Conservation (phyloP, 2,329 filamentous ascomycete genomes). For the Xylaria sp. region DNA sequence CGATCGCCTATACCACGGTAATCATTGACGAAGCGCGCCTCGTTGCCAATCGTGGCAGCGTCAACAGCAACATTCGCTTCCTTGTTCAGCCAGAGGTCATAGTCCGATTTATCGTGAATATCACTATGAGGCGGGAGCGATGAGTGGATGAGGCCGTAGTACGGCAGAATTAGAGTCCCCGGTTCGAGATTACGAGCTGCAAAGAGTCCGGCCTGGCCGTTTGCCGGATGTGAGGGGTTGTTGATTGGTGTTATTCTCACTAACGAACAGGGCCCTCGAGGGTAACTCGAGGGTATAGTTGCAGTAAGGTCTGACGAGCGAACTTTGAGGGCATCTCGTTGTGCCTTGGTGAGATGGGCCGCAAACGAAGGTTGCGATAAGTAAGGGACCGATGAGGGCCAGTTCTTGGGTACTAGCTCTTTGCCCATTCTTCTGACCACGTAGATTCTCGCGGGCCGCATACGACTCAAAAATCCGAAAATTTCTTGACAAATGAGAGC, state of each 20-base stretch:
- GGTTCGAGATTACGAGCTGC: conserved; percentile 49
- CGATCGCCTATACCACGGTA: conserved; percentile 52
- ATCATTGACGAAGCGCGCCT: conserved; percentile 63
- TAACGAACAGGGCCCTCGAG: conserved; percentile 41
- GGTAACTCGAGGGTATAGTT: conserved; percentile 33
- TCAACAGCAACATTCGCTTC: conserved; percentile 55
- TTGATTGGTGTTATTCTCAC: conserved; percentile 52
- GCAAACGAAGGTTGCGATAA: conserved; percentile 47
- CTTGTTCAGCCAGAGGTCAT: conserved; percentile 59
- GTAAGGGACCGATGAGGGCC: conserved; percentile 51
- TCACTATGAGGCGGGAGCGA: conserved; percentile 29
- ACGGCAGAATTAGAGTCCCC: conserved; percentile 54
- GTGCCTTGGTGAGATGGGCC: conserved; percentile 39
- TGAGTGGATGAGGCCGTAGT: conserved; percentile 55
- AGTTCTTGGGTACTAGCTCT: conserved; percentile 47
- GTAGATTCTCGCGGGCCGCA: background rate
- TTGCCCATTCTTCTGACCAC: conserved; percentile 24
- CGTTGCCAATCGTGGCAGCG: conserved; percentile 53
- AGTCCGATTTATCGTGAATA: conserved; percentile 47
- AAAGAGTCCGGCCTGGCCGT: conserved; percentile 56
- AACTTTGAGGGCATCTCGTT: conserved; percentile 37
- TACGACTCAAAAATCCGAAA: background rate
- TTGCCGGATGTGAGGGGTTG: conserved; percentile 49
- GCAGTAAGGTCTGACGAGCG: conserved; percentile 28
- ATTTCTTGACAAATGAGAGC: background rate